A percentile compares a stretch with the other conserved stretches of the same genome.
These are phyloP conservation scores for Chaetomium fimeti DNA, from an alignment of 495 filamentous ascomycete species.

Conservation along the genomic window DNA sequence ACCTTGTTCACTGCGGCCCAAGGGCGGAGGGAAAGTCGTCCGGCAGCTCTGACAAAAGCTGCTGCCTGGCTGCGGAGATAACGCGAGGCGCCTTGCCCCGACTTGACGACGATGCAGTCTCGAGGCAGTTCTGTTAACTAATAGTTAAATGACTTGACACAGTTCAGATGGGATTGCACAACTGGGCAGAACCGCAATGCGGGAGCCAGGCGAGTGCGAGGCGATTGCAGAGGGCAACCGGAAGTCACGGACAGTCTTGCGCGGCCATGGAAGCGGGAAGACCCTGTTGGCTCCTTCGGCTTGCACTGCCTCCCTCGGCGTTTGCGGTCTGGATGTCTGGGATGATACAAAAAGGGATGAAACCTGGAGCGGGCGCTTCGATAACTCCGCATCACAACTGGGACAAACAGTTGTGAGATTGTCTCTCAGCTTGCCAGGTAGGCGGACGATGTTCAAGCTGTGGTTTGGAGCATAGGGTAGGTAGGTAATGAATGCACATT, in stretches of 20 bases:
- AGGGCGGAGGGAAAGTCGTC: background rate
- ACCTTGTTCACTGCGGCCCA: background rate
- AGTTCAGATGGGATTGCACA: background rate
- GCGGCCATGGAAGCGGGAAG: conserved; percentile 11
- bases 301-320: conserved; percentile 20
- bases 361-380: background rate
- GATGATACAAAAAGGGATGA: background rate
- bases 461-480: too few species aligned
- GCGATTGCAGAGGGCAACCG: background rate
- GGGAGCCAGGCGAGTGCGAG: conserved; percentile 5
- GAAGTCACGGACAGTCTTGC: conserved; percentile 15
- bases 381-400: background rate
- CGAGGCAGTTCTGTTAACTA: background rate
- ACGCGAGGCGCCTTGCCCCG: background rate
- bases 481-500: too few species aligned
- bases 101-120: too few species aligned
- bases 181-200: conserved; percentile 8
- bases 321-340: background rate
- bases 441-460: too few species aligned
- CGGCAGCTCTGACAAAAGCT: background rate
- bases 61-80: conserved; percentile 1
- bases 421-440: background rate
- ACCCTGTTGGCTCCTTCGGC: conserved; percentile 15
- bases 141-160: background rate
- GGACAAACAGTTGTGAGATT: background rate